Conservation (phyloP, 1,284 basidiomycete genomes). For the Xerocomus amazonicus region DNA sequence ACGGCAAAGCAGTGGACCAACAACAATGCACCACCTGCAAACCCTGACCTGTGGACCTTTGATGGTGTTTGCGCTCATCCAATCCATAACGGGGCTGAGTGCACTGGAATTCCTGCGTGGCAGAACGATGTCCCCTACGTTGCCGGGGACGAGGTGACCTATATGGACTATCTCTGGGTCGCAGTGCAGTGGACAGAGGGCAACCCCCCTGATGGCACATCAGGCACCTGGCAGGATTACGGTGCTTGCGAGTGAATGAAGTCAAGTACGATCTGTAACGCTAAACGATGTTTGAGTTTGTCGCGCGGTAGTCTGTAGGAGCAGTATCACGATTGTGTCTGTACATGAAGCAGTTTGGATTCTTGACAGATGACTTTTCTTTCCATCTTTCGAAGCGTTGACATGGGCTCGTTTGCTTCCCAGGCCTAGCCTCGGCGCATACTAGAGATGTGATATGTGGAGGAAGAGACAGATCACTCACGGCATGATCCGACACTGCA, state of each 20-base stretch:
- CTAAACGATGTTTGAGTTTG: too few species aligned
- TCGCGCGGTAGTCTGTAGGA: too few species aligned
- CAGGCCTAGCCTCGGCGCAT: too few species aligned
- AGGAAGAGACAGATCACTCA: too few species aligned
- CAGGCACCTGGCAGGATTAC: conserved; percentile 26
- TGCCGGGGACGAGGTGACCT: conserved; percentile 16
- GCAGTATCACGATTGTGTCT: too few species aligned
- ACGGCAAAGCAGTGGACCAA: conserved; percentile 30
- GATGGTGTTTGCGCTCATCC: conserved; percentile 17
- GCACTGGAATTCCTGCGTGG: conserved; percentile 20
- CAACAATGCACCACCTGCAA: conserved; percentile 16
- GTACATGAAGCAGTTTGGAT: too few species aligned
- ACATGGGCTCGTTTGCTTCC: too few species aligned
- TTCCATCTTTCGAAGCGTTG: too few species aligned
- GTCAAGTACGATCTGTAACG: too few species aligned
- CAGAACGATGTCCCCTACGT: conserved; percentile 12
- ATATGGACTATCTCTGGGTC: conserved; percentile 16
- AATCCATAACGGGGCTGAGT: conserved; percentile 21
- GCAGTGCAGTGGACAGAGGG: conserved; percentile 24
- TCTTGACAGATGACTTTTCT: too few species aligned
- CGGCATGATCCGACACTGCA: too few species aligned
- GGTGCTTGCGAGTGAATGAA: conserved; percentile 17
- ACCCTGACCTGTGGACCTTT: conserved; percentile 22
- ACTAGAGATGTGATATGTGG: too few species aligned
- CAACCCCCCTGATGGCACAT: conserved; percentile 26